These are phyloP conservation scores for Chaetomium cochliodes DNA, from an alignment of 495 filamentous ascomycete species.

Conservation along the genomic window DNA sequence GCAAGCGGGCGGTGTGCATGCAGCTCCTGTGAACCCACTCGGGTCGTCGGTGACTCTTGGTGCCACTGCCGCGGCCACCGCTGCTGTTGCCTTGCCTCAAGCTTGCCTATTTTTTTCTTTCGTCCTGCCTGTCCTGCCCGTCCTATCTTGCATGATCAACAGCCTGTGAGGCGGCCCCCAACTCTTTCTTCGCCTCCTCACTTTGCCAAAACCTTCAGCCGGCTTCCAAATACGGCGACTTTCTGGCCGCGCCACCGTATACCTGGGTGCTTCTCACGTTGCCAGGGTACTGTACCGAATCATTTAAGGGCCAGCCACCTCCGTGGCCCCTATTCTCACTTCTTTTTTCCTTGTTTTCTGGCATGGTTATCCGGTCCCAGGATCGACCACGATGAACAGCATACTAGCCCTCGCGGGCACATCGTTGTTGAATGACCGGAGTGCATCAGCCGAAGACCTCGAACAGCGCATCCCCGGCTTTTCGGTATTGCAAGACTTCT, in stretches of 20 bases:
- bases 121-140: no score
- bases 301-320: background rate
- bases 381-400: constrained; percentile 25
- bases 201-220: background rate
- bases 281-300: background rate
- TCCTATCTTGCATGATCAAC: background rate
- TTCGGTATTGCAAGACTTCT: constrained; percentile 28
- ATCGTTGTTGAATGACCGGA: constrained; percentile 21
- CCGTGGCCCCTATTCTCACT: background rate
- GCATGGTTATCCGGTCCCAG: no score
- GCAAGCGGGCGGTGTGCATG: constrained; percentile 10
- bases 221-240: background rate
- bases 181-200: background rate
- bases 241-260: background rate
- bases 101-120: background rate
- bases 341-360: no score
- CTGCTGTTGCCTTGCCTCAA: constrained; percentile 11
- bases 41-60: background rate
- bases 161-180: background rate
- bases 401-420: constrained; percentile 33
- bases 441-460: constrained; percentile 23
- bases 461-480: constrained; percentile 34
- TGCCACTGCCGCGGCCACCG: background rate
- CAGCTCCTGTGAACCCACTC: background rate
- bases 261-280: background rate